Evolutionary conservation across 129 eudicot species (phyloP).

Genomic region (Pittosporum tobira): DNA sequence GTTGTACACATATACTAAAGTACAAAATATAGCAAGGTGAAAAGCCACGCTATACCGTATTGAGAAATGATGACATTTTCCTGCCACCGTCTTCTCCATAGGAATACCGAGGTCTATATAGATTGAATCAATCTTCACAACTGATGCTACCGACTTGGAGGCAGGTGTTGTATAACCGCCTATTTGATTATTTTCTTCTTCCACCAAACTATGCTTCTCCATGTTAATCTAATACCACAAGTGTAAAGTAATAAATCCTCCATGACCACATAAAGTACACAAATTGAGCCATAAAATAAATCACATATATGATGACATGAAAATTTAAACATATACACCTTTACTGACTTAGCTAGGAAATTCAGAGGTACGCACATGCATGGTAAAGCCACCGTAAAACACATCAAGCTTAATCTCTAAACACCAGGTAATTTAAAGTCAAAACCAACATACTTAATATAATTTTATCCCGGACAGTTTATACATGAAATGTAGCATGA

Average conservation of each 20-base stretch:
- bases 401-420: not conserved
- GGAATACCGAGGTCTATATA: conserved; percentile 41
- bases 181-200: conserved; percentile 21
- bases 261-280: not conserved
- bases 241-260: conserved; percentile 2
- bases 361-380: not conserved
- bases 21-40: not conserved
- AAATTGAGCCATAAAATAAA: not conserved
- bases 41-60: conserved; percentile 70
- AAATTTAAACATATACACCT: not conserved
- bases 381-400: not conserved
- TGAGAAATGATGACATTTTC: conserved; percentile 46
- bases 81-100: conserved; percentile 28
- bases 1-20: not conserved
- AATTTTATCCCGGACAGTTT: too few species aligned
- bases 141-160: conserved; percentile 30
- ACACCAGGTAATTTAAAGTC: not conserved
- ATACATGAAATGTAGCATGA: too few species aligned
- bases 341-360: not conserved
- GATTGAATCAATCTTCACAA: conserved; percentile 42
- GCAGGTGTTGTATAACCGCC: conserved; percentile 21
- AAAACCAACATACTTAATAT: too few species aligned
- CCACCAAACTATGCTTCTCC: conserved; percentile 33
- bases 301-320: not conserved
- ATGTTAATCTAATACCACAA: conserved; percentile 22